A percentile compares a stretch with the other conserved stretches of the same genome.
These are phyloP conservation scores for Pouteria glomerata DNA, from an alignment of 148 eudicot genomes.

Conservation along the genomic window DNA sequence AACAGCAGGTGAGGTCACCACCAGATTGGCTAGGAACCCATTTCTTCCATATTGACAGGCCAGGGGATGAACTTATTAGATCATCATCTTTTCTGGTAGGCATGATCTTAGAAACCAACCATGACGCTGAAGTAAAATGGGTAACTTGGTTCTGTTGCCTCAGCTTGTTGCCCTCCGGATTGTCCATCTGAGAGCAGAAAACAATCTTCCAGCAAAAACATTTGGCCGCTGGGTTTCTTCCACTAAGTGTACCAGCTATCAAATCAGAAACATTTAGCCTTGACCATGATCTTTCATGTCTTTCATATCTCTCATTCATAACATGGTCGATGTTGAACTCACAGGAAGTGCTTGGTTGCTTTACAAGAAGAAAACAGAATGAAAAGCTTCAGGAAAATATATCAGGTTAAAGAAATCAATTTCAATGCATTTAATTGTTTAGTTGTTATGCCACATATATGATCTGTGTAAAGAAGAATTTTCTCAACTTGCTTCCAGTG, in stretches of 20 bases:
- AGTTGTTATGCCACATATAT: not conserved
- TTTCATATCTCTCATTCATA: constrained; percentile 55
- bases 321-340: constrained; percentile 57
- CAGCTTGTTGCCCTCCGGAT: constrained; percentile 3
- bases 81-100: constrained; percentile 38
- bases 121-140: constrained; percentile 34
- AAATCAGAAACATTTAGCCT: constrained; percentile 73
- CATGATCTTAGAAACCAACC: constrained; percentile 79
- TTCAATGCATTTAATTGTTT: not conserved
- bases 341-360: constrained; percentile 42
- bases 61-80: constrained; percentile 53
- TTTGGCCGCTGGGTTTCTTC: constrained; percentile 42
- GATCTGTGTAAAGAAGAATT: not conserved
- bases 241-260: constrained; percentile 50
- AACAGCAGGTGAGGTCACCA: constrained; percentile 40
- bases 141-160: constrained; percentile 18
- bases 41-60: constrained; percentile 78
- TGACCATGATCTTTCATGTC: constrained; percentile 57
- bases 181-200: constrained; percentile 35
- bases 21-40: constrained; percentile 41
- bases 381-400: constrained; percentile 9
- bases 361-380: constrained; percentile 15
- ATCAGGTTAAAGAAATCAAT: constrained; percentile 4
- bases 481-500: not conserved
- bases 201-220: constrained; percentile 89